These are phyloP conservation scores for Cystofilobasidium macerans DNA, from an alignment of 768 basidiomycete genomes.

Conservation along the genomic window DNA sequence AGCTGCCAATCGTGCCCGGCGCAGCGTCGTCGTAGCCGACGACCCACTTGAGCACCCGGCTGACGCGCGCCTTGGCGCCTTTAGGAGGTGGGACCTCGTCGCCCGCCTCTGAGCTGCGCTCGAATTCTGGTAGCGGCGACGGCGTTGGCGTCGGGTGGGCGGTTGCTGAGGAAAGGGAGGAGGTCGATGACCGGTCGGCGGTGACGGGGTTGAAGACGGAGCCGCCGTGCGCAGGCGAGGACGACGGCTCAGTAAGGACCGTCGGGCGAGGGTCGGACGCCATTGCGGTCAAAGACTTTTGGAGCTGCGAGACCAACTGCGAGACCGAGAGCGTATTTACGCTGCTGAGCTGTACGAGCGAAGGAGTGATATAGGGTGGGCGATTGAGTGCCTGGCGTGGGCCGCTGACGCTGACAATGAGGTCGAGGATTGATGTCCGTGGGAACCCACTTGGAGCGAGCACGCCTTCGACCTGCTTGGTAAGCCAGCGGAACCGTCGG, in stretches of 20 bases:
- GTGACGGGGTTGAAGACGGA: not conserved
- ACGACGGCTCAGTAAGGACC: not conserved
- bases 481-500: too few species aligned
- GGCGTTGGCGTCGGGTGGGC: not conserved
- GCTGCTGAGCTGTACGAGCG: too few species aligned
- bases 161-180: not conserved
- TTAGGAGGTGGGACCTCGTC: not conserved
- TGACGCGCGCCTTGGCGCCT: not conserved
- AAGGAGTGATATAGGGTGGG: too few species aligned
- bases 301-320: too few species aligned
- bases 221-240: not conserved
- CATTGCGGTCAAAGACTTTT: too few species aligned
- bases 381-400: too few species aligned
- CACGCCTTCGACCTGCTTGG: too few species aligned
- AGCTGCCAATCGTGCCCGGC: not conserved
- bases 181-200: not conserved
- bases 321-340: too few species aligned
- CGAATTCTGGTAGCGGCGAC: not conserved
- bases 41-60: conserved; percentile 11
- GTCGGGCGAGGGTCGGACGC: not conserved
- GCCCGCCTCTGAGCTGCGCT: not conserved
- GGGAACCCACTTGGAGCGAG: too few species aligned
- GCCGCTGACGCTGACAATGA: too few species aligned
- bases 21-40: conserved; percentile 13
- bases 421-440: too few species aligned